Evolutionary conservation across 2,329 filamentous ascomycete species (phyloP), one percentile per base, ranked within the genome.

Genomic region (Neofusicoccum umdonicola): DNA sequence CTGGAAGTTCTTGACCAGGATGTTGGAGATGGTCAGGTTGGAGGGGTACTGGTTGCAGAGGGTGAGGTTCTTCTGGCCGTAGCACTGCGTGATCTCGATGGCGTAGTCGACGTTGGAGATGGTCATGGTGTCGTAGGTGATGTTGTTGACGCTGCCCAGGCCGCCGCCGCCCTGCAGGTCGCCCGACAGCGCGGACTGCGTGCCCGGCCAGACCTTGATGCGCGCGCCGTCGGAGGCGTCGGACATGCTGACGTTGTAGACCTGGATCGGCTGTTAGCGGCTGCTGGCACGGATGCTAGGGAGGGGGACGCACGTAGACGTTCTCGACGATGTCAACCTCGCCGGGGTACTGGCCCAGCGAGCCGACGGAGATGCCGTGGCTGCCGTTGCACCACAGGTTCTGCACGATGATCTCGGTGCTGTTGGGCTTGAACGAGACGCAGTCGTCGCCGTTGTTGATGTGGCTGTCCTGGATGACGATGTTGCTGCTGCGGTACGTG

Each of bases 401-500:
- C 72, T 91, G 88, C 4, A 91, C 84, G 3, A 91, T 74, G 7
- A 91, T 85, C 67, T 90, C 83, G 48, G 87, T 90, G 69, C 84
- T 87, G 73, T 91, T 91, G 17, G 88, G 88, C 76, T 91, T 91
- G 82, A 91, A 91, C 0, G 87, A 88, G 12, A 91, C 87, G 66
- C 89, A 91, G 72, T 92, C 87, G 71, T 90, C 88, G 41, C 85
- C 86, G 69, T 90, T 90, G 73, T 85, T 81, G 67, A 88, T 84
- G 31, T 84, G 75, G 0, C 85, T 89, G 72, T 90, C 85, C 70
- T 90, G 88, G 41, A 91, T 90, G 0, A 88, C 84, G 41, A 91
- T 81, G 57, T 85, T 83, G 27, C 81, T 77, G 12, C 84, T 86
- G 7, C 87, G 84, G 71, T 89, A 88, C 0, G 84, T 88, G 68